Conservation (phyloP, 108 stramenopile genomes). For the Conticribra guillardii region DNA sequence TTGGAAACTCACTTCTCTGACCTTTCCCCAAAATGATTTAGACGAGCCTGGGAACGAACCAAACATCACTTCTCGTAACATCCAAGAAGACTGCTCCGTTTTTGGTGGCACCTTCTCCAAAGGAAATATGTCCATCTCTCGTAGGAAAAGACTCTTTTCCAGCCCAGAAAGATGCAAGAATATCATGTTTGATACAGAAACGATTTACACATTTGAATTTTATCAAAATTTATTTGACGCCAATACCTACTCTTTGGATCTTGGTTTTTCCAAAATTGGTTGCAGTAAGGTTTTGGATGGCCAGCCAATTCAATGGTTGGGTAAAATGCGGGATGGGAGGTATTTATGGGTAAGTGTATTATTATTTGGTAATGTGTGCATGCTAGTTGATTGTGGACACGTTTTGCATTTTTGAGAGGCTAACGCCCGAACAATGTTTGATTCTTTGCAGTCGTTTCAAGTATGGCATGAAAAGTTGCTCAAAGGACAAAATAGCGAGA, state of each 20-base stretch:
- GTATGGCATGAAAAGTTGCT: constrained; percentile 54
- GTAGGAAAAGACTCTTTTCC: constrained; percentile 45
- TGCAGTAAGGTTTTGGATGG: constrained; percentile 43
- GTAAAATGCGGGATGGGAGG: constrained; percentile 49
- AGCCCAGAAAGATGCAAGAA: constrained; percentile 24
- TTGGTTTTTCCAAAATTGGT: constrained; percentile 50
- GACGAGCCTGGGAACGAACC: constrained; percentile 57
- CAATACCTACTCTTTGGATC: constrained; percentile 42
- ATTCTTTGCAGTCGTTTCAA: constrained; percentile 36
- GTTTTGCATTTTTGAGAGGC: not conserved
- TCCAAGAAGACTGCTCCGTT: constrained; percentile 47
- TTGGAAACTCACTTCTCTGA: not conserved
- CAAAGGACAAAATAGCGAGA: not conserved
- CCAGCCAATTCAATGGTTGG: constrained; percentile 58
- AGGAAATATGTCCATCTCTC: constrained; percentile 25
- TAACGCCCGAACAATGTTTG: too few species aligned
- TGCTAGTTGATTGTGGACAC: not conserved
- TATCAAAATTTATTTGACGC: constrained; percentile 56
- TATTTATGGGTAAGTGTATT: constrained; percentile 43
- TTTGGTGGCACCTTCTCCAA: constrained; percentile 48
- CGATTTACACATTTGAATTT: constrained; percentile 61
- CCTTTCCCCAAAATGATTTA: too few species aligned
- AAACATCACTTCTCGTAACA: constrained; percentile 31
- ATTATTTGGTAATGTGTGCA: not conserved
- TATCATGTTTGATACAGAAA: constrained; percentile 53